Evolutionary conservation across 1,284 basidiomycete species (phyloP).

Genomic region (Anthracocystis setariae): DNA sequence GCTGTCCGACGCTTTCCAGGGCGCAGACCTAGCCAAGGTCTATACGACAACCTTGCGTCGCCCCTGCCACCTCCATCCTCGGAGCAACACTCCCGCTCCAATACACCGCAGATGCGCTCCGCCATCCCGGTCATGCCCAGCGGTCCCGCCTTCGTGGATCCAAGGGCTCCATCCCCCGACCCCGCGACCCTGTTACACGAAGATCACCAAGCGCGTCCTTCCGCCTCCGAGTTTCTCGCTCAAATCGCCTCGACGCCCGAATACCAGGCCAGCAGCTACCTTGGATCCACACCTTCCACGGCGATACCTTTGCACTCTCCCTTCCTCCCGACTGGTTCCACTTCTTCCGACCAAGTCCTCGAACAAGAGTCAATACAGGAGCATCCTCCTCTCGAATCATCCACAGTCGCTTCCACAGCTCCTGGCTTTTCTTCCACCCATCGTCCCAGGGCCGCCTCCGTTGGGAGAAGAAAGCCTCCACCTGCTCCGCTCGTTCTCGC

Average conservation of each 20-base stretch:
- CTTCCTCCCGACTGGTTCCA: slow-evolving; percentile 1
- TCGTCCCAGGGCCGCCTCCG: slow-evolving; percentile 21
- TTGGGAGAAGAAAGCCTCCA: slow-evolving; percentile 26
- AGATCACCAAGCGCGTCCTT: slow-evolving; percentile 10
- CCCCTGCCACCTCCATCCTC: slow-evolving; percentile 1
- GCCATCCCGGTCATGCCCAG: slow-evolving; percentile 45
- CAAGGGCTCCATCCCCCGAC: slow-evolving; percentile 21
- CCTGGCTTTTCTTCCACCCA: slow-evolving; percentile 27
- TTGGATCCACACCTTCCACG: slow-evolving; percentile 14
- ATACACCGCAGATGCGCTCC: slow-evolving; percentile 32
- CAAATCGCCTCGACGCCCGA: slow-evolving; percentile 35
- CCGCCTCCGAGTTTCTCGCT: slow-evolving; percentile 37
- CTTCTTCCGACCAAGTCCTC: background rate
- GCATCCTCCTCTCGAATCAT: slow-evolving; percentile 1
- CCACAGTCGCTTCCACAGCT: slow-evolving; percentile 8
- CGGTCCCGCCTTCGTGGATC: slow-evolving; percentile 29
- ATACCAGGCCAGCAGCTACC: slow-evolving; percentile 38
- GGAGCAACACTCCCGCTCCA: slow-evolving; percentile 25
- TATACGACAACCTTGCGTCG: slow-evolving; percentile 18
- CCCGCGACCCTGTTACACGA: background rate
- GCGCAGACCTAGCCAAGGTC: slow-evolving; percentile 27
- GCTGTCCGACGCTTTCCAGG: slow-evolving; percentile 25
- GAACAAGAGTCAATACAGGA: slow-evolving; percentile 4
- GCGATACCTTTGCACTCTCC: background rate
- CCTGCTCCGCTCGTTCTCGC: slow-evolving; percentile 36